These are phyloP conservation scores for Glycine tomentella DNA, from an alignment of 306 rosid genomes.

Conservation along the genomic window DNA sequence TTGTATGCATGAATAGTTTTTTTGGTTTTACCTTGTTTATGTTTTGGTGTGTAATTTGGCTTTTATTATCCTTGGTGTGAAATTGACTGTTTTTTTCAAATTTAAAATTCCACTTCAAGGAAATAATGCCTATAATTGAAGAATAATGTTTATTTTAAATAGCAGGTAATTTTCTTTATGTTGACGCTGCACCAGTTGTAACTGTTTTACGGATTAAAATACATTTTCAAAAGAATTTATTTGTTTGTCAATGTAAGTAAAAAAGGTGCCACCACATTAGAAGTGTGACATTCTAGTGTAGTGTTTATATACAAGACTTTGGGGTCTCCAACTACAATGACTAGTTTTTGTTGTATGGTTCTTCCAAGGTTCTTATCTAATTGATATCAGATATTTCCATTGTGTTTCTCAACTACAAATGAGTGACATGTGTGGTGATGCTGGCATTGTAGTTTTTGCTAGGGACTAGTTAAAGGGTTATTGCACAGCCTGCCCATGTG, in stretches of 20 bases:
- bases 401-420: too few species aligned
- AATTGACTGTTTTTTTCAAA: constrained; percentile 22
- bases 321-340: background rate
- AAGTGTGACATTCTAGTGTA: background rate
- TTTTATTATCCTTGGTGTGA: constrained; percentile 16
- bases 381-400: too few species aligned
- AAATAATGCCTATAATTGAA: constrained; percentile 25
- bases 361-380: too few species aligned
- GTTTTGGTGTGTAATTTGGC: constrained; percentile 16
- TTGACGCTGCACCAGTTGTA: background rate
- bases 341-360: background rate
- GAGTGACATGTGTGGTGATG: too few species aligned
- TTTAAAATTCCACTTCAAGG: constrained; percentile 17
- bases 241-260: constrained; percentile 3
- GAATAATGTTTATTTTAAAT: constrained; percentile 20
- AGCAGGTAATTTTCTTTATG: background rate
- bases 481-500: too few species aligned
- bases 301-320: background rate
- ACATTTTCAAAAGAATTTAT: background rate
- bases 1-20: constrained; percentile 12
- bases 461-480: too few species aligned
- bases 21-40: constrained; percentile 23
- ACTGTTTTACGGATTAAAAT: background rate
- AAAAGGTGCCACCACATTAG: constrained; percentile 4
- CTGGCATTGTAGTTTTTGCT: too few species aligned